A percentile compares a stretch with the other conserved stretches of the same genome.
Conservation (phyloP, 805 yeast species). For the Maudiozyma saulgeensis region DNA sequence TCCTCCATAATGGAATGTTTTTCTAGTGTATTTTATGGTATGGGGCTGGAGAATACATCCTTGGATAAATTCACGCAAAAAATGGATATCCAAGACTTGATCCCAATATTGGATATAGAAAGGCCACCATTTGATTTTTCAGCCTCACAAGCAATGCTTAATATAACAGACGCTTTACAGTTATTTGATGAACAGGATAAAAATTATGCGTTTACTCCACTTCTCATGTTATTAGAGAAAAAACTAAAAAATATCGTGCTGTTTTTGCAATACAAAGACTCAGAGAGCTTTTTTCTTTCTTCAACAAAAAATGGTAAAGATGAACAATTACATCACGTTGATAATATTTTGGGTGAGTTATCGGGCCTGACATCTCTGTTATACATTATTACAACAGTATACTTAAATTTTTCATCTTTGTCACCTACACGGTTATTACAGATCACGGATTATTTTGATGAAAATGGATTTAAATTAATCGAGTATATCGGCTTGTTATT, state of each 20-base stretch:
- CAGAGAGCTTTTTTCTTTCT: constrained; percentile 21
- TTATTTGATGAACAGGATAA: constrained; percentile 47
- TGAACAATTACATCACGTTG: constrained; percentile 5
- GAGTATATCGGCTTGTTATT: constrained; percentile 37
- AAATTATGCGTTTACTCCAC: constrained; percentile 34
- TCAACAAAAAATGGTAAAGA: constrained; percentile 10
- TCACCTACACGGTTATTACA: constrained; percentile 35
- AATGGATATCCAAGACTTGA: constrained; percentile 36
- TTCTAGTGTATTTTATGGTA: constrained; percentile 38
- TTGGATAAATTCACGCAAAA: constrained; percentile 34
- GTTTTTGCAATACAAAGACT: constrained; percentile 18
- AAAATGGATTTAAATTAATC: constrained; percentile 34
- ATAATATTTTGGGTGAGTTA: constrained; percentile 16
- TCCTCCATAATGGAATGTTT: constrained; percentile 43
- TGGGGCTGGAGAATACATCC: constrained; percentile 43
- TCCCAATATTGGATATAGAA: constrained; percentile 38
- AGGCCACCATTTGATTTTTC: constrained; percentile 56
- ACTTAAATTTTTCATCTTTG: constrained; percentile 42
- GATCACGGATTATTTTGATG: constrained; percentile 19
- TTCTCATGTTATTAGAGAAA: constrained; percentile 29
- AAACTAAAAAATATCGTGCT: constrained; percentile 25
- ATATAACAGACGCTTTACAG: constrained; percentile 45
- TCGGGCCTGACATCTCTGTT: constrained; percentile 36
- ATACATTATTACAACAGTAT: constrained; percentile 46
- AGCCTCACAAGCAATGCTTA: constrained; percentile 43